Base-by-base conservation (phyloP, 768 basidiomycete species). In the Tricholoma matsutake region DNA sequence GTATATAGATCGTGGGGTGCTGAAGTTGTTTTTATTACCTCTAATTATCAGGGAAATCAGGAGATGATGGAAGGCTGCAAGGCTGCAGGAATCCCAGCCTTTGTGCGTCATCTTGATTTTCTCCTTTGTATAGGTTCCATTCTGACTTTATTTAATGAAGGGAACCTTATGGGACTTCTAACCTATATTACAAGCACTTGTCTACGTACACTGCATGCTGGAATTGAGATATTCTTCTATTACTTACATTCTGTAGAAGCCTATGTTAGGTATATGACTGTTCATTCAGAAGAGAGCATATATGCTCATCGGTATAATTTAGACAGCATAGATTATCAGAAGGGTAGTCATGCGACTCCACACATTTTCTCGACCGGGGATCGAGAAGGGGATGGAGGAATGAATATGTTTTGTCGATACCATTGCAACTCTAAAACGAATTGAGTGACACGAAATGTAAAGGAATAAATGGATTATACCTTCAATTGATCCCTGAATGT, bases 11-110 rank as follows among this genome's bases (percentile, higher is more conserved):
- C 81, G n/a, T 93, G 89, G 89, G 80, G 83, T 9, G 91, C 91
- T 2, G 91, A 93, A 70, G 85, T 93, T 14, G 84, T 92, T 11
- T 91, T 92, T 72, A 91, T 92, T 67, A 93, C 91, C 13, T 91
- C 89, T 4, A 93, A 93, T 73, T 82, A 79, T 66, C 79, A 84
- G 57, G 91, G 91, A 14, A 93, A 93, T 70, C 78, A 79, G 41
- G 91, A 93, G 70, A 89, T 93, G 76, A 92, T 91, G 84, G 83
- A 89, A 72, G 90, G 88, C 9, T 92, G 86, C 70, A 91, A 87
- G 72, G 78, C 78, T 61, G 84, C 84, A 35, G 83, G 86, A 13
- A 89, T 89, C 64, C 87, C 87, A 54, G 85, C 83, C 37, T 87
- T 88, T 65, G 89, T 82, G 64, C 60, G 81, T 68, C 28, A 54